Evolutionary conservation across 345 rosid species (phyloP), one percentile per base, ranked within the genome.

Genomic region (Linum lewisii): DNA sequence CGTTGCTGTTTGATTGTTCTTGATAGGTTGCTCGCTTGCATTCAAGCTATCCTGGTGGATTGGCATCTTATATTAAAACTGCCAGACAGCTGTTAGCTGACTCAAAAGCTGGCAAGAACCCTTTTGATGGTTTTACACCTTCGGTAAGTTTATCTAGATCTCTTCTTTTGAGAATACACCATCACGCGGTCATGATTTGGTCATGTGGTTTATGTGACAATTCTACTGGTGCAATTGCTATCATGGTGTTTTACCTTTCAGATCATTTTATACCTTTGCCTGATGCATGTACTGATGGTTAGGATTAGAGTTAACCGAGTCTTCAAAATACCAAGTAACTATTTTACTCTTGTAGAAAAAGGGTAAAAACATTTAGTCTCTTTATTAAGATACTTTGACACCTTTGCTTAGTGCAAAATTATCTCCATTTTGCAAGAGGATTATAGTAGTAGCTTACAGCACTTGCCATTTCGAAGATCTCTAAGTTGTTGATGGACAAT

Each of bases 91-190:
- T 93, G 24, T 81, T 93, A 24, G 95, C 88, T 0, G 95, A 89
- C 65, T 93, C 97, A 0, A 89, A 82, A 81, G 69, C 73, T 34
- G 99, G 99, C 63, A 86, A 87, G 72, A 93, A 86, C 54, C 99
- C 99, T 42, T 93, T 79, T 72, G 99, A 89, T 72, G 99, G 99
- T 53, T 93, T 89, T 74, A 77, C 82, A 57, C 99, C 99, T 57
- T 89, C 97, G 21, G 99, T 93, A 77, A 70, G 81, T 75, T 6
- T 15, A 21, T 6, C 19, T 7, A 8, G 6, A 51, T 9, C 5
- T 4, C 54, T 51, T 7, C n/a, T 34, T 34, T 6, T 34, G 5
- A 34, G 38, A 34, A 0, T 34, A 6, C 38, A 1, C 1, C 7
- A 11, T 11, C n/a, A n/a, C n/a, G n/a, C n/a, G n/a, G n/a, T n/a